Evolutionary conservation across 148 eudicot genomes (phyloP), one percentile per base, ranked within the genome.

Genomic region (Spergularia bocconei): DNA sequence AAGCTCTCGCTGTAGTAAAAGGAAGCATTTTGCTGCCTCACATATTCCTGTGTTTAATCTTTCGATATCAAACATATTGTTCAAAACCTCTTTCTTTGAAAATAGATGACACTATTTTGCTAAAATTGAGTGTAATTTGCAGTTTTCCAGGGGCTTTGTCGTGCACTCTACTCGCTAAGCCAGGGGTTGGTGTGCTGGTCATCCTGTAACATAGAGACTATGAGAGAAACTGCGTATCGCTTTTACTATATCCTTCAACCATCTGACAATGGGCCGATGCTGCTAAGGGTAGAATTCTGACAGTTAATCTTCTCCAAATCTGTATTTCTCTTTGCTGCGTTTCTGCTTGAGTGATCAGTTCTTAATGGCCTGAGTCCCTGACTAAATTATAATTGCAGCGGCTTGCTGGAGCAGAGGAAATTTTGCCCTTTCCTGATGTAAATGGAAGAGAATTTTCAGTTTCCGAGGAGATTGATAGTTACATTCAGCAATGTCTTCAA

Each of bases 181-280:
- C 91, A 92, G 78, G 97, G 95, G 59, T 74, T 92, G 72, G 81
- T 92, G 73, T 92, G 97, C 93, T 83, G 80, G 84, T 87, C 94
- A 70, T 80, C 78, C 67, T 88, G 91, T 84, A 88, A 90, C 76
- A 75, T 88, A 75, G 95, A 90, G 73, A 86, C 85, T 20, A 75
- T 79, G 86, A 87, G 63, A 62, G 86, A 86, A 82, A 81, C 93
- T 81, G 80, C 85, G 76, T 88, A 85, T 71, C 79, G 38, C 63
- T 85, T 88, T 82, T 88, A 88, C 75, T 92, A 92, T 83, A 78
- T 92, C 69, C 91, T 92, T 77, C 82, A 83, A 68, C 97, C 97
- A 78, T 90, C 97, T 59, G 87, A 90, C 53, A 85, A 80, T 58
- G 89, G 91, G 55, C 78, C 78, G 59, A 88, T 92, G 97, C 86